Evolutionary conservation across 441 rosid genomes (phyloP).

Genomic region (Gossypium armourianum): DNA sequence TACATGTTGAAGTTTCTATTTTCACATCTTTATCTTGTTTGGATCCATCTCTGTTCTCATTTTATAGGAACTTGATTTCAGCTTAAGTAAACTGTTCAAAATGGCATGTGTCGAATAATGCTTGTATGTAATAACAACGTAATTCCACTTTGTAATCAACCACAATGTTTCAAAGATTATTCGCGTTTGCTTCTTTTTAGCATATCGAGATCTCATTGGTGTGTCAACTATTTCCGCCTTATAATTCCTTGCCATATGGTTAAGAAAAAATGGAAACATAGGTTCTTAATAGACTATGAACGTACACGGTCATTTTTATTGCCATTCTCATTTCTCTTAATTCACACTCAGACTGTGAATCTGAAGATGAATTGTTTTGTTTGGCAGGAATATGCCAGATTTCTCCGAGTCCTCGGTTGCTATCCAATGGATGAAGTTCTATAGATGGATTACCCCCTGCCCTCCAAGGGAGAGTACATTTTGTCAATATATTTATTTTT

Average conservation of each 20-base stretch:
- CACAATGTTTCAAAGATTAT: neutral
- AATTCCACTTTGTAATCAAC: neutral
- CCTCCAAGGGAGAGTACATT: neutral
- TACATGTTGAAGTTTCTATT: neutral
- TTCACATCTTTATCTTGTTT: neutral
- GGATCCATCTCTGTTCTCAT: neutral
- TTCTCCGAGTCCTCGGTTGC: slow-evolving; percentile 74
- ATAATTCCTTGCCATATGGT: neutral
- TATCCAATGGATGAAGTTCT: slow-evolving; percentile 41
- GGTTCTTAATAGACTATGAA: neutral
- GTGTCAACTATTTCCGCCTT: neutral
- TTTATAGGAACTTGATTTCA: neutral
- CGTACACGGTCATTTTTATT: neutral
- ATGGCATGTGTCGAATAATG: neutral
- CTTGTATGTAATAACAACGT: neutral
- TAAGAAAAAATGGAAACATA: neutral
- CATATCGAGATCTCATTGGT: neutral
- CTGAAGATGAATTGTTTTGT: neutral
- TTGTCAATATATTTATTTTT: neutral
- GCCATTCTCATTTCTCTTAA: neutral
- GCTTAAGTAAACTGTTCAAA: neutral
- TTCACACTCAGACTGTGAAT: neutral
- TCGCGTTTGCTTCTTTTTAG: neutral
- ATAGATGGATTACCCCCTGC: neutral
- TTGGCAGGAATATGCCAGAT: slow-evolving; percentile 59